Evolutionary conservation across 2,329 filamentous ascomycete genomes (phyloP).

Genomic region (Lachnellula subtilissima): DNA sequence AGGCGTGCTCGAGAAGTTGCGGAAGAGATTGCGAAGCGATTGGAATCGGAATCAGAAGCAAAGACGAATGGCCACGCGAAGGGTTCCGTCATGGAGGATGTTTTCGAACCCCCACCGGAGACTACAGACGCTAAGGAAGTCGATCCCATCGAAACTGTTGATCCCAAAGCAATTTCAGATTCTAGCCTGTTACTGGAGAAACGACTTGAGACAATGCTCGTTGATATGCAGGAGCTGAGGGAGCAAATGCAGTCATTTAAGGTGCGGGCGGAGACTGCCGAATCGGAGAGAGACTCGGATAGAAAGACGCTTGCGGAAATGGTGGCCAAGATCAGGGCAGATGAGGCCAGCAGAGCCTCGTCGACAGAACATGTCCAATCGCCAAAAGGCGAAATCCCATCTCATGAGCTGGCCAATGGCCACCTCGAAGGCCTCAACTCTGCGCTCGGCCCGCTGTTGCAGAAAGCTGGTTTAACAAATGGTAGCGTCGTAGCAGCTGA

Average conservation of each 20-base stretch:
- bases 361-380: constrained; percentile 21
- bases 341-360: constrained; percentile 44
- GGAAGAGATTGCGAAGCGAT: constrained; percentile 71
- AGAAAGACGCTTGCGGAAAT: constrained; percentile 79
- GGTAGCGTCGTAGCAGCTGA: constrained; percentile 13
- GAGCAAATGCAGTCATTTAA: constrained; percentile 59
- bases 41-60: constrained; percentile 53
- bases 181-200: constrained; percentile 50
- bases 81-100: constrained; percentile 39
- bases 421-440: constrained; percentile 4
- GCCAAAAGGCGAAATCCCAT: neutral
- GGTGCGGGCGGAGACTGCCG: constrained; percentile 72
- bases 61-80: constrained; percentile 38
- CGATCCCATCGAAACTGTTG: constrained; percentile 35
- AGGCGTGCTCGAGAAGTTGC: constrained; percentile 76
- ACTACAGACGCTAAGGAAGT: constrained; percentile 11
- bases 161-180: constrained; percentile 76
- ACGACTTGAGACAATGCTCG: constrained; percentile 26
- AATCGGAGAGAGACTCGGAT: constrained; percentile 67
- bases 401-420: constrained; percentile 9
- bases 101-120: constrained; percentile 41
- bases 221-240: constrained; percentile 27
- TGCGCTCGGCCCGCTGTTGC: constrained; percentile 8
- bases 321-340: constrained; percentile 73
- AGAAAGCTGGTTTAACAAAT: constrained; percentile 18